Percentiles rank a stretch among this genome's conserved stretches.
Evolutionary conservation across 495 filamentous ascomycete genomes (phyloP).

Genomic region (Glutinoglossum americanum): DNA sequence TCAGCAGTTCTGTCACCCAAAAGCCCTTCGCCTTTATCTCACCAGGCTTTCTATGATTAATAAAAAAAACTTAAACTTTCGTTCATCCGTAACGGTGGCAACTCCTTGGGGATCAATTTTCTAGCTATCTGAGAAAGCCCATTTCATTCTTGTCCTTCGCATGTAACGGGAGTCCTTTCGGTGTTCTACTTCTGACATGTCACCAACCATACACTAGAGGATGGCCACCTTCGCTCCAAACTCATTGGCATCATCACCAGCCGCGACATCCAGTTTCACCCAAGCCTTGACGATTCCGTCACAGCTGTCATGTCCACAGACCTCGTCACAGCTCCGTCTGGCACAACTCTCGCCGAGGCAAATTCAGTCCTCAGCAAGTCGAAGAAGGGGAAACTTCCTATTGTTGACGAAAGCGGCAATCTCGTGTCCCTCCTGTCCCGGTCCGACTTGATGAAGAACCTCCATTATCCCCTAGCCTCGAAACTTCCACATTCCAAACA

Average conservation of each 20-base stretch:
- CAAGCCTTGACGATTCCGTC: conserved; percentile 43
- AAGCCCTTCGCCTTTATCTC: neutral
- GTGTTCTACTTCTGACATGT: conserved; percentile 2
- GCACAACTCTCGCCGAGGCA: conserved; percentile 69
- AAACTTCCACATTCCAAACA: conserved; percentile 97
- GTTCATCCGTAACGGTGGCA: conserved; percentile 92
- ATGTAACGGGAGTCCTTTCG: neutral
- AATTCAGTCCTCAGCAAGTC: conserved; percentile 85
- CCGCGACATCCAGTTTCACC: conserved; percentile 92
- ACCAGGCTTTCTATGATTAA: conserved; percentile 13
- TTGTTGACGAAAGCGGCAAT: conserved; percentile 71
- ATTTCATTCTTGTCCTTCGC: neutral
- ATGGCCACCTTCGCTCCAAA: conserved; percentile 79
- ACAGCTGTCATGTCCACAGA: conserved; percentile 89
- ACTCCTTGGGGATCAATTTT: conserved; percentile 58
- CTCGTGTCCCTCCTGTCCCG: conserved; percentile 88
- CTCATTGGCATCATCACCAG: conserved; percentile 93
- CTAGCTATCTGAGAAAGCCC: conserved; percentile 14
- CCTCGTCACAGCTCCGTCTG: conserved; percentile 70
- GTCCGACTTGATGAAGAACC: conserved; percentile 96
- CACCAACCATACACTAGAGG: conserved; percentile 32
- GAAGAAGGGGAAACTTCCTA: conserved; percentile 98
- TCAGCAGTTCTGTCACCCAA: conserved; percentile 1
- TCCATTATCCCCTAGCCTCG: conserved; percentile 88
- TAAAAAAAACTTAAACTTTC: conserved; percentile 99